These are phyloP conservation scores for Penicillium italicum DNA, from an alignment of 2,329 filamentous ascomycete genomes.

Conservation along the genomic window DNA sequence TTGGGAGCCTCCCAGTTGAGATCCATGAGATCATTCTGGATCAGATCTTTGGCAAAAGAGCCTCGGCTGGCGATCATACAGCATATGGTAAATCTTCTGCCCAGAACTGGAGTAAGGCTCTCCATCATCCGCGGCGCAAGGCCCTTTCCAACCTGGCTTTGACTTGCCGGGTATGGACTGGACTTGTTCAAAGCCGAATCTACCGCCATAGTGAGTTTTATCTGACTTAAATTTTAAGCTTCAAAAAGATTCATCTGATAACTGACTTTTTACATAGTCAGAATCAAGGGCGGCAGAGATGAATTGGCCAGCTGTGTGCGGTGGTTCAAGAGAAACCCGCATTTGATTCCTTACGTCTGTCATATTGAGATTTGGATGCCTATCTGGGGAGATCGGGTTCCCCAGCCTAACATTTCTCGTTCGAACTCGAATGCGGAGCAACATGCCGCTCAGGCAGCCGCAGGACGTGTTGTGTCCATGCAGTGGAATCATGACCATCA, in stretches of 20 bases:
- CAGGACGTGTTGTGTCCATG: neutral
- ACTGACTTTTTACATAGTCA: slow-evolving; percentile 48
- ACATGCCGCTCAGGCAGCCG: neutral
- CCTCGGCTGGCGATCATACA: slow-evolving; percentile 50
- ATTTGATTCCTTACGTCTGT: slow-evolving; percentile 62
- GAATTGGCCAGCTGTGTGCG: slow-evolving; percentile 57
- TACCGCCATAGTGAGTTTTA: slow-evolving; percentile 59
- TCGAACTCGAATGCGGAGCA: neutral
- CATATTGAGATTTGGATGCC: slow-evolving; percentile 77
- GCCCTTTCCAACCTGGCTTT: slow-evolving; percentile 65
- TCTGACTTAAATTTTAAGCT: neutral
- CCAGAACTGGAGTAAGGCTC: slow-evolving; percentile 60
- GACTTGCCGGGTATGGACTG: slow-evolving; percentile 58
- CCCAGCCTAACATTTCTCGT: slow-evolving; percentile 42
- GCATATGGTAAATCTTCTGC: slow-evolving; percentile 53
- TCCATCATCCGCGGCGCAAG: slow-evolving; percentile 64
- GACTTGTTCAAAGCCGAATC: slow-evolving; percentile 66
- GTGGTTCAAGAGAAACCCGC: slow-evolving; percentile 58
- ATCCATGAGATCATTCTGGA: slow-evolving; percentile 71
- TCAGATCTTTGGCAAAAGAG: slow-evolving; percentile 65
- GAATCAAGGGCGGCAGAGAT: slow-evolving; percentile 67
- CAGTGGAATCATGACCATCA: neutral
- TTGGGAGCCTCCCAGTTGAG: slow-evolving; percentile 58
- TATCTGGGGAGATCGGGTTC: slow-evolving; percentile 58
- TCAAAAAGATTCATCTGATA: neutral